A percentile compares a stretch with the other conserved stretches of the same genome.
phyloP scores from a whole-genome alignment of 2,329 filamentous ascomycete genomes.

The Penicillium sp. region DNA sequence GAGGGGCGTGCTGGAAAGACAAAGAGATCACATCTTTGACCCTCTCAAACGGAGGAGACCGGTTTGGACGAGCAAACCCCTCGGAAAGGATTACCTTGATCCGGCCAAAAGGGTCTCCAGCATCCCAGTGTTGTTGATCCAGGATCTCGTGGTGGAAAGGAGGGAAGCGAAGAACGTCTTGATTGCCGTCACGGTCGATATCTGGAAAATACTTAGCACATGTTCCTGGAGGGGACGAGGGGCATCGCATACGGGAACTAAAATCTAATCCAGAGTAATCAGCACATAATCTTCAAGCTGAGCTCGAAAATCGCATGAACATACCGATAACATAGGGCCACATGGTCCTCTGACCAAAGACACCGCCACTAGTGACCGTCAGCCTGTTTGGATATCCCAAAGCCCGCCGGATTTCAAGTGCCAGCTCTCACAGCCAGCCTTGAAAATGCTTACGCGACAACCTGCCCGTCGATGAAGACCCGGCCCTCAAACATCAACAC shows the following conservation, averaged over 20 bases:
- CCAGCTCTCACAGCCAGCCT: not conserved
- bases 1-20: constrained; percentile 81
- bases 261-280: constrained; percentile 27
- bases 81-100: constrained; percentile 78
- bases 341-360: constrained; percentile 53
- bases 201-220: constrained; percentile 22
- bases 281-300: not conserved
- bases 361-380: constrained; percentile 50
- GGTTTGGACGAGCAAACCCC: constrained; percentile 59
- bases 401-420: not conserved
- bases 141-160: constrained; percentile 69
- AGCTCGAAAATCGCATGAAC: constrained; percentile 14
- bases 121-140: constrained; percentile 69
- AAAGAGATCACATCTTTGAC: constrained; percentile 75
- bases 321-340: constrained; percentile 58
- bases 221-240: constrained; percentile 31
- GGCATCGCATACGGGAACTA: constrained; percentile 33
- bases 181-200: constrained; percentile 58
- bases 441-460: constrained; percentile 56
- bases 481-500: constrained; percentile 64
- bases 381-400: not conserved
- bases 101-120: constrained; percentile 69
- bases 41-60: constrained; percentile 59
- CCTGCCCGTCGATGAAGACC: constrained; percentile 67
- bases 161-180: constrained; percentile 69